Evolutionary conservation across 2,329 filamentous ascomycete genomes (phyloP).

Genomic region (Xylariaceae sp.): DNA sequence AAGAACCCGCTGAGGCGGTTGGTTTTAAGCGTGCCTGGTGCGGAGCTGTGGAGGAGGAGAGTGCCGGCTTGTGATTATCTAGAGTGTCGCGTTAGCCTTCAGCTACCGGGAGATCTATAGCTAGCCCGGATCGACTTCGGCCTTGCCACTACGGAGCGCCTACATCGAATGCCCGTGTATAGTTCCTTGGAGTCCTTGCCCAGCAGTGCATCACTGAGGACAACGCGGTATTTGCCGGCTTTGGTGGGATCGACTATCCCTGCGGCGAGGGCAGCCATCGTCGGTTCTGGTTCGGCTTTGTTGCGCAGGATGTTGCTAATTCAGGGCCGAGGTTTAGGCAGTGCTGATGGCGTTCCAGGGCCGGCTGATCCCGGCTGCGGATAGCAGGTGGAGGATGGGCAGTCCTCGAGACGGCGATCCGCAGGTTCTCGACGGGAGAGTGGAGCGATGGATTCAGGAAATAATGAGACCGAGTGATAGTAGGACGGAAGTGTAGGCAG

Average conservation of each 20-base stretch:
- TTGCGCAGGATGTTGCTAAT: neutral
- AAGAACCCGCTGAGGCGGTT: constrained; percentile 39
- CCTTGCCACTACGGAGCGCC: constrained; percentile 21
- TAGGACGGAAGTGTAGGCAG: neutral
- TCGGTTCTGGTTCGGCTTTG: constrained; percentile 1
- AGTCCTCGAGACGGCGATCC: constrained; percentile 9
- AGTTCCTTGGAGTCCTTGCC: constrained; percentile 54
- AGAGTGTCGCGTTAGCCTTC: constrained; percentile 11
- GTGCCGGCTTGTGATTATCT: constrained; percentile 61
- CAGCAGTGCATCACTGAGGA: constrained; percentile 59
- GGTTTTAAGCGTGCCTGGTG: constrained; percentile 50
- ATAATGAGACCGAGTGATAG: neutral
- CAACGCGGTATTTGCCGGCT: constrained; percentile 58
- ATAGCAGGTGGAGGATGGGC: constrained; percentile 13
- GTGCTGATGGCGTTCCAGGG: constrained; percentile 3
- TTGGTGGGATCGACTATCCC: constrained; percentile 54
- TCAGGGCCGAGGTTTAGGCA: neutral
- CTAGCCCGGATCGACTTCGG: neutral
- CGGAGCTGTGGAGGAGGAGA: constrained; percentile 47
- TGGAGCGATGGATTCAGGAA: neutral
- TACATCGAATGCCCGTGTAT: constrained; percentile 60
- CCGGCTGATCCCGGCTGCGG: constrained; percentile 6
- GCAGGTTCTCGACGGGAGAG: constrained; percentile 7
- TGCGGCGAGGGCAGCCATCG: constrained; percentile 31
- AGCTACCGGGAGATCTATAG: neutral